phyloP scores from a whole-genome alignment of 78 protist species.

The Dictyostelium capitatum region DNA sequence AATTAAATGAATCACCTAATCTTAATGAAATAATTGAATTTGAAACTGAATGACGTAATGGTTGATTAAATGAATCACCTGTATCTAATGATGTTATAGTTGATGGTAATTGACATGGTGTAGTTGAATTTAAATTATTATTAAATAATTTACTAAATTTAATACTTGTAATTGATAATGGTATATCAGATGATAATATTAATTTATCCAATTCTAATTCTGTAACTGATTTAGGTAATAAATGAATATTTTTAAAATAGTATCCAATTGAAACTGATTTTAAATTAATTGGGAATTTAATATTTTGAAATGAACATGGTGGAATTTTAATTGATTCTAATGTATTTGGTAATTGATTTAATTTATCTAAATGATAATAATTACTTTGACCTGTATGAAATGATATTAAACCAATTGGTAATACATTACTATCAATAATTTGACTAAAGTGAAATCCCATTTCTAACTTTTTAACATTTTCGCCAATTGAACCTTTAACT shows the following conservation, averaged over 20 bases:
- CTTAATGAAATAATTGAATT: background rate
- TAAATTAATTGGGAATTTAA: background rate
- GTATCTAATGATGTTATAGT: background rate
- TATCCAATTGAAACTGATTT: constrained; percentile 1
- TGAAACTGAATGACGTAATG: background rate
- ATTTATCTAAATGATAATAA: background rate
- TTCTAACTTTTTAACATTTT: background rate
- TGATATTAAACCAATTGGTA: background rate
- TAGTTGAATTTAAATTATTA: background rate
- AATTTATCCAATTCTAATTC: background rate
- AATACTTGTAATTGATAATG: background rate
- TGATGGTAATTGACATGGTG: background rate
- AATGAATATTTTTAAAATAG: background rate
- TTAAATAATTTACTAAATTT: background rate
- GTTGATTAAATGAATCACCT: constrained; percentile 27
- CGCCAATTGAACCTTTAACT: background rate
- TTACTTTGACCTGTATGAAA: background rate
- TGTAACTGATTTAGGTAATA: background rate
- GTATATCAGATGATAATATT: background rate
- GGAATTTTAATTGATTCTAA: background rate
- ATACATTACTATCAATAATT: background rate
- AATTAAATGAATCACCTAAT: constrained; percentile 18
- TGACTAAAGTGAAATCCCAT: background rate
- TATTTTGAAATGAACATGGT: constrained; percentile 9
- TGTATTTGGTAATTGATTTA: background rate